phyloP scores from a whole-genome alignment of 768 basidiomycete species.

The Mycena belliarum region DNA sequence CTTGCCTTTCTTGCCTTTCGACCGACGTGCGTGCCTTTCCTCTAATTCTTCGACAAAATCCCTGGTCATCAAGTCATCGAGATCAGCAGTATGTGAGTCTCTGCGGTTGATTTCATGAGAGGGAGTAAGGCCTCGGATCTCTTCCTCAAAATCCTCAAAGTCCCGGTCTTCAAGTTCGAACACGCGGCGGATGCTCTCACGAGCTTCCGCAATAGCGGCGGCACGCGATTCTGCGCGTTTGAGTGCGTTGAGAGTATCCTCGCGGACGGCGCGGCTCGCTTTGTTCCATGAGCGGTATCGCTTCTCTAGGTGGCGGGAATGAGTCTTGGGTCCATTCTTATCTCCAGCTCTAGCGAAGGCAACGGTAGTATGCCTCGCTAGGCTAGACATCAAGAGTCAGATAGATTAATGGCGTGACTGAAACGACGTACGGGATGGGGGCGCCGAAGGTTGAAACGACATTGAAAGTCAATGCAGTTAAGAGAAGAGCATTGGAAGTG shows the following conservation, averaged over 20 bases:
- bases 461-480: slow-evolving; percentile 41
- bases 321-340: neutral
- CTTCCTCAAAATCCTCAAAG: too few relatives aligned
- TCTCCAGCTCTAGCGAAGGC: neutral
- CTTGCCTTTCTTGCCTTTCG: neutral
- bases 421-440: slow-evolving; percentile 37
- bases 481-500: slow-evolving; percentile 33
- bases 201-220: too few relatives aligned
- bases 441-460: slow-evolving; percentile 38
- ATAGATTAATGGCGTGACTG: neutral
- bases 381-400: neutral
- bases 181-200: too few relatives aligned
- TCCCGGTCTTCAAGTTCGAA: too few relatives aligned
- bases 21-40: neutral
- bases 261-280: slow-evolving; percentile 1
- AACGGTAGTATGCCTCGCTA: too few relatives aligned
- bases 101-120: too few relatives aligned
- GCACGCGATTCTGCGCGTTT: neutral
- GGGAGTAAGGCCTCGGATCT: too few relatives aligned
- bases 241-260: slow-evolving; percentile 2
- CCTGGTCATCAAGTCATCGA: neutral
- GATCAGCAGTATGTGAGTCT: too few relatives aligned
- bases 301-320: neutral
- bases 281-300: slow-evolving; percentile 2
- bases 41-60: neutral